Evolutionary conservation across 164 flowering plant species (phyloP), one percentile per base, ranked within the genome.

Genomic region (Vitis riparia): DNA sequence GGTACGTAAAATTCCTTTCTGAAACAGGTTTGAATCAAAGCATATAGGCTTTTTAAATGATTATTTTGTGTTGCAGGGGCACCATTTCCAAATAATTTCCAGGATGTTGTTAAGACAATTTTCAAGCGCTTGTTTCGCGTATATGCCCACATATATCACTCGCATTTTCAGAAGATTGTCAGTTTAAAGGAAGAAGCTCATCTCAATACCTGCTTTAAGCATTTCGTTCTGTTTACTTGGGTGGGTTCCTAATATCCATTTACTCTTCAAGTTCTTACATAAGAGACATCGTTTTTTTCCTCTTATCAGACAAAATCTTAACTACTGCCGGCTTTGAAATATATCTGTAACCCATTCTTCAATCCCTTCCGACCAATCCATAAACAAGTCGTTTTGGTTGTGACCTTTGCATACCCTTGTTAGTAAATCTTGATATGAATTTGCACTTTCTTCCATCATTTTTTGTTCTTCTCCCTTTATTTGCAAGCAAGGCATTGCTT

Each of bases 171-270:
- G 75, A 85, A 80, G 84, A 87, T 85, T 59, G 79, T 87, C 69
- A 79, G 78, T 56, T 68, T 87, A 63, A 82, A 84, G 77, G 91
- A 87, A 66, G 91, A 84, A 72, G 87, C 91, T 63, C 89, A 87
- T 68, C 80, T 87, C 23, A 85, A 87, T 59, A 87, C 90, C 55
- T 87, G 90, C 81, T 85, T 87, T 63, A 87, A 87, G 74, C 91
- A 85, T 68, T 85, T 87, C 62, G 79, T 87, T 61, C 81, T 87
- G 49, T 87, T 85, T 32, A 82, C 85, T 2, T 81, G 85, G 77
- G 89, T 85, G 71, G 80, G 87, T 73, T 67, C 30, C 8, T 8
- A 19, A 47, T 49, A 30, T 65, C 52, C 23, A 19, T 14, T 55
- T 29, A 1, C 27, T 49, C 2, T 23, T 23, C 27, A 23, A 23